phyloP scores from a whole-genome alignment of 1,139 yeast species.

The Diutina sp. region DNA sequence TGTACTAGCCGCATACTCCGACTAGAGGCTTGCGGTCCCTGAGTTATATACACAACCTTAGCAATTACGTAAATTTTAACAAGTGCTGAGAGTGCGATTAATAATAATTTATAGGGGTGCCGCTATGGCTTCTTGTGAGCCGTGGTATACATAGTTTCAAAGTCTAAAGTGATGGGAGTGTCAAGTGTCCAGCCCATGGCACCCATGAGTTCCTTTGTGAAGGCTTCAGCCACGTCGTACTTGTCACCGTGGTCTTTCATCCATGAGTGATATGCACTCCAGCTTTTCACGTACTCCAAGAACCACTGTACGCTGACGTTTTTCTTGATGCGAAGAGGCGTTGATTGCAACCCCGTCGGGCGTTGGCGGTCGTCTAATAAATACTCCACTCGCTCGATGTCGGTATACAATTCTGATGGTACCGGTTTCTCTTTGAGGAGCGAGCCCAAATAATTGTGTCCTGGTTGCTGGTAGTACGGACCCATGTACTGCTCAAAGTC shows the following conservation, averaged over 20 bases:
- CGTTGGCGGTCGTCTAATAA: constrained; percentile 15
- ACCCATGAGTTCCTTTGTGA: not conserved
- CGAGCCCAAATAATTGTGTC: constrained; percentile 37
- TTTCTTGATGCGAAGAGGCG: constrained; percentile 27
- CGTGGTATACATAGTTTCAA: not conserved
- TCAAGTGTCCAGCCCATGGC: not conserved
- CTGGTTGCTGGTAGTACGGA: constrained; percentile 67
- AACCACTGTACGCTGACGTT: constrained; percentile 30
- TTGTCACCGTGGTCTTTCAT: constrained; percentile 20
- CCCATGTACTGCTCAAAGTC: constrained; percentile 38
- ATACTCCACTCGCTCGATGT: constrained; percentile 26
- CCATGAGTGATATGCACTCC: constrained; percentile 69
- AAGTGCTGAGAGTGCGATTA: not conserved
- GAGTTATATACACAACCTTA: not conserved
- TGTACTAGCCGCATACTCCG: not conserved
- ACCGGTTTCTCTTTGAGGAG: constrained; percentile 29
- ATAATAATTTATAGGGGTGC: not conserved
- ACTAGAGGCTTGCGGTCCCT: not conserved
- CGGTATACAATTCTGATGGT: constrained; percentile 24
- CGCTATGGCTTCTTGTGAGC: not conserved
- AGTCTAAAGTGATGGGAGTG: not conserved
- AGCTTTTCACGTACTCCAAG: constrained; percentile 41
- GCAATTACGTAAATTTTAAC: not conserved
- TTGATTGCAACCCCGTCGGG: constrained; percentile 8
- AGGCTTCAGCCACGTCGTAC: constrained; percentile 1